Conservation (phyloP, 768 basidiomycete species). For the Lyophyllum decastes region DNA sequence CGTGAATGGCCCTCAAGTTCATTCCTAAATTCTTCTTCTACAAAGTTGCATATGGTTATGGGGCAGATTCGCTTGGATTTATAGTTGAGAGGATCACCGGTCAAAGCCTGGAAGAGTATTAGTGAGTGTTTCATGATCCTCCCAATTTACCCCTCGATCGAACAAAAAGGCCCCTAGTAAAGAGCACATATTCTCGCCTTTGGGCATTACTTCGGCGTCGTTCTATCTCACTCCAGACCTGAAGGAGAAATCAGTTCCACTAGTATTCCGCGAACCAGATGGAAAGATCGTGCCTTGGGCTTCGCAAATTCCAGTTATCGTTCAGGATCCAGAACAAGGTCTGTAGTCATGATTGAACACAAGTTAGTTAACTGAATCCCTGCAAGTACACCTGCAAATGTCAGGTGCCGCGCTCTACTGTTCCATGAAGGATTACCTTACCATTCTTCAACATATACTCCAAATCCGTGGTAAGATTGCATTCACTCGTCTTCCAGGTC, state of each 20-base stretch:
- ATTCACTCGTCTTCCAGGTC: not conserved
- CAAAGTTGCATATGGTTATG: conserved; percentile 28
- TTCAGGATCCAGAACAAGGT: conserved; percentile 19
- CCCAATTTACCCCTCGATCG: not conserved
- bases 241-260: conserved; percentile 8
- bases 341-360: not conserved
- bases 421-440: conserved; percentile 21
- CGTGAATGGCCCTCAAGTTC: not conserved
- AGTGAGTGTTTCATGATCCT: conserved; percentile 15
- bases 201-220: conserved; percentile 18
- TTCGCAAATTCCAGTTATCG: conserved; percentile 8
- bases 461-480: conserved; percentile 11
- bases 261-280: conserved; percentile 13
- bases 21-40: not conserved
- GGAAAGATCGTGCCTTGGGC: conserved; percentile 17
- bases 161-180: conserved; percentile 10
- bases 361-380: not conserved
- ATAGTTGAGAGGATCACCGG: conserved; percentile 27
- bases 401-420: conserved; percentile 17
- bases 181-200: conserved; percentile 22
- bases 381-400: conserved; percentile 18
- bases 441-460: conserved; percentile 15
- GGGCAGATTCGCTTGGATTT: conserved; percentile 26
- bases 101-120: conserved; percentile 28
- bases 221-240: conserved; percentile 20